These are phyloP conservation scores for Incumbomyces lentus DNA, from an alignment of 2,329 filamentous ascomycete species.

Conservation along the genomic window DNA sequence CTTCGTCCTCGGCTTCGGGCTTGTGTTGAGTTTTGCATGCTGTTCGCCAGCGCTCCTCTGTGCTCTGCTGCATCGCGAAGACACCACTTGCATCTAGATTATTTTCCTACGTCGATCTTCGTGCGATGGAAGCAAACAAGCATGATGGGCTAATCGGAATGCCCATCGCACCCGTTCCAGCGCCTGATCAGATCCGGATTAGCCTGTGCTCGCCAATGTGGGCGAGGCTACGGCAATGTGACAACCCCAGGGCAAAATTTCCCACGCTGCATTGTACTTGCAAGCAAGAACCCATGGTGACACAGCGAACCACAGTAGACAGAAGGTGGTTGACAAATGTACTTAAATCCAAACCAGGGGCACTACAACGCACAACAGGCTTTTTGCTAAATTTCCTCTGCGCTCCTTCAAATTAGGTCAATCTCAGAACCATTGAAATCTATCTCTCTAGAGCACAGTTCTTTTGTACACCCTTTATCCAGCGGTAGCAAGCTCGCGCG, in stretches of 20 bases:
- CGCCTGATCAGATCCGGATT: not conserved
- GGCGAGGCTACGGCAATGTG: not conserved
- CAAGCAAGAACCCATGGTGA: conserved; percentile 4
- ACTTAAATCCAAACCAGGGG: not conserved
- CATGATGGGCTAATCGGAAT: not conserved
- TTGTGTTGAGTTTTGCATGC: not conserved
- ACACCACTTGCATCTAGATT: not conserved
- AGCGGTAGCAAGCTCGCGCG: not conserved
- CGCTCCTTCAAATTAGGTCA: not conserved
- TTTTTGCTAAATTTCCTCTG: too few relatives aligned
- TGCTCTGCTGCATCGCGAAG: not conserved
- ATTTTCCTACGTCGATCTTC: not conserved
- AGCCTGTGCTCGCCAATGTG: not conserved
- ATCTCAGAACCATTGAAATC: not conserved
- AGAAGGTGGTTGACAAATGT: conserved; percentile 7
- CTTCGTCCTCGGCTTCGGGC: not conserved
- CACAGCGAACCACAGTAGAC: conserved; percentile 2
- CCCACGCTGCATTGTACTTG: not conserved
- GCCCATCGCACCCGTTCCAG: not conserved
- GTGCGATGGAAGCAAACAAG: not conserved
- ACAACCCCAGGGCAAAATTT: conserved; percentile 4
- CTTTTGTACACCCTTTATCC: not conserved
- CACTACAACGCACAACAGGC: too few relatives aligned
- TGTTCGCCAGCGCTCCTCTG: not conserved
- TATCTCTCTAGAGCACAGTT: not conserved